A percentile compares a stretch with the other conserved stretches of the same genome.
Evolutionary conservation across 257 asterid genomes (phyloP).

Genomic region (Hygrophila difformis): DNA sequence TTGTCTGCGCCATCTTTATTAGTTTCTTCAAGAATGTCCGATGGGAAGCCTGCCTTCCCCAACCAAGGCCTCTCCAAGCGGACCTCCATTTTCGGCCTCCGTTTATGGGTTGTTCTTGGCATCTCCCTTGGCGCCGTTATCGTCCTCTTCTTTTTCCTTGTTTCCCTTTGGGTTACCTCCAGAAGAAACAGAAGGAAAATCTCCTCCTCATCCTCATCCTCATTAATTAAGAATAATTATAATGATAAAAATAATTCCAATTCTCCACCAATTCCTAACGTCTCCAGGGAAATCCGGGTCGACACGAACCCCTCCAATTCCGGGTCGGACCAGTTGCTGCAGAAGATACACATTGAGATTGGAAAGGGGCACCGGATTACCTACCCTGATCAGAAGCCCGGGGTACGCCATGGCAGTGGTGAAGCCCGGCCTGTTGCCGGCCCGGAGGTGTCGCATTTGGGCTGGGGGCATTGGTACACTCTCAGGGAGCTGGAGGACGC

Average conservation of each 20-base stretch:
- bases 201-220: too few species aligned
- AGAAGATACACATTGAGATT: slow-evolving; percentile 43
- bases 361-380: slow-evolving; percentile 54
- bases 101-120: slow-evolving; percentile 71
- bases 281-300: slow-evolving; percentile 62
- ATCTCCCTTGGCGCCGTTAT: slow-evolving; percentile 72
- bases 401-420: slow-evolving; percentile 40
- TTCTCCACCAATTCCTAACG: slow-evolving; percentile 53
- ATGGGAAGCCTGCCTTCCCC: slow-evolving; percentile 32
- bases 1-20: too few species aligned
- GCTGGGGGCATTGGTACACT: slow-evolving; percentile 98
- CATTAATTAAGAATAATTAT: slow-evolving; percentile 21
- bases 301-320: slow-evolving; percentile 35
- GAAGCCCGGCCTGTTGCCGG: slow-evolving; percentile 38
- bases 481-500: slow-evolving; percentile 73
- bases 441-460: slow-evolving; percentile 89
- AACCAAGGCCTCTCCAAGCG: slow-evolving; percentile 48
- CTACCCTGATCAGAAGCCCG: slow-evolving; percentile 37
- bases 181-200: slow-evolving; percentile 27
- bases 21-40: slow-evolving; percentile 52
- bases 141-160: slow-evolving; percentile 47
- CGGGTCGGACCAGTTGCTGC: slow-evolving; percentile 33
- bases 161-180: slow-evolving; percentile 73
- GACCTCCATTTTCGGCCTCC: slow-evolving; percentile 73
- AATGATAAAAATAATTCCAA: too few species aligned